Base-by-base conservation (phyloP, 345 rosid species). In the Firmiana major region DNA sequence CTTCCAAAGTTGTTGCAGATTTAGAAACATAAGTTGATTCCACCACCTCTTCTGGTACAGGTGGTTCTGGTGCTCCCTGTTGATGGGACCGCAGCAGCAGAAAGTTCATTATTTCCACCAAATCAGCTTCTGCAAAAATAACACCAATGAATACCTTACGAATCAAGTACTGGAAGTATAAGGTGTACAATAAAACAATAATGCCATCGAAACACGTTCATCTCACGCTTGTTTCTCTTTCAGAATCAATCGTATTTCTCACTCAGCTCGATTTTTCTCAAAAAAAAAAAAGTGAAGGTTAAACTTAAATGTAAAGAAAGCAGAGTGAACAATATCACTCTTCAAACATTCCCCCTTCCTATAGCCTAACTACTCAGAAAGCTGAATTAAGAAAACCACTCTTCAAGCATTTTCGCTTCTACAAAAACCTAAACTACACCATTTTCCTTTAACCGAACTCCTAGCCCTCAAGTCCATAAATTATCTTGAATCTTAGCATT, bases 41-140 rank as follows among this genome's bases (percentile, higher is more conserved):
- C 17, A 73, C 76, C 49, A 81, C 85, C 80, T 86, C 78, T 71
- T 90, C 97, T 38, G 78, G 84, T 73, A 84, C 83, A 54, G 87
- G 84, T 19, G 81, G 88, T 77, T 91, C 93, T 11, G 86, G 79
- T 9, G 80, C 81, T 60, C 77, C 85, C 62, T 79, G 80, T 13
- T 77, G 80, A 21, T 87, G 77, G 65, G 93, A 80, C 76, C 97
- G 95, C 67, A 86, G 82, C 68, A 90, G 83, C 83, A 91, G 89
- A 83, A 94, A 96, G 88, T 96, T 96, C 99, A 96, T 96, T 68
- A 75, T 75, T 82, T 48, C 69, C 22, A 15, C 80, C 79, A 53
- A 17, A 59, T 40, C 66, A 58, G 71, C 64, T 48, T 71, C 85
- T 77, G 81, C 51, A 76, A 84, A 62, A 79, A 49, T 70, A 68